Conservation (phyloP, 306 rosid species). For the barrel medic (Medicago truncatula) region DNA sequence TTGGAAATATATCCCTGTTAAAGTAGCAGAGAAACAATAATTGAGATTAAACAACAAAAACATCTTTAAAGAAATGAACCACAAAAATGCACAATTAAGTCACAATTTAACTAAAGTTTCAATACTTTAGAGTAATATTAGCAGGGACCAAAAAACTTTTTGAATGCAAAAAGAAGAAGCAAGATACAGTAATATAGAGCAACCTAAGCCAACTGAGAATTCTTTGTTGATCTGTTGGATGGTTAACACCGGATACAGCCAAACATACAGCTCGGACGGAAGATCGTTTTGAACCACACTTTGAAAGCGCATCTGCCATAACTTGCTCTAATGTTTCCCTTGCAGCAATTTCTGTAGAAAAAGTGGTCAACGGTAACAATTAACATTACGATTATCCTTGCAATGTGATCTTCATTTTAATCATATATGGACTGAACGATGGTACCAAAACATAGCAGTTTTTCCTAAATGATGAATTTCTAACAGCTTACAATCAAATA, state of each 20-base stretch:
- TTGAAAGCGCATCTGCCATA: constrained; percentile 84
- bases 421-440: constrained; percentile 7
- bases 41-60: constrained; percentile 14
- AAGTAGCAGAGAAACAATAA: constrained; percentile 21
- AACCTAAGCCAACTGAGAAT: constrained; percentile 84
- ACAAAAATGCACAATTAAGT: constrained; percentile 31
- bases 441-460: constrained; percentile 24
- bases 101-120: background rate
- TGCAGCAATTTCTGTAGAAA: constrained; percentile 77
- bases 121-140: constrained; percentile 13
- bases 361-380: constrained; percentile 41
- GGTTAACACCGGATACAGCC: constrained; percentile 93
- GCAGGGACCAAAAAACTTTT: constrained; percentile 11
- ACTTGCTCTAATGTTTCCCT: constrained; percentile 88
- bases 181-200: constrained; percentile 36
- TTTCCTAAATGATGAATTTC: constrained; percentile 13
- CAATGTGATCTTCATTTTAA: constrained; percentile 34
- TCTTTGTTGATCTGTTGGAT: constrained; percentile 85
- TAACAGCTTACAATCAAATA: constrained; percentile 15
- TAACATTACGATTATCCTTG: constrained; percentile 18
- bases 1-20: constrained; percentile 80
- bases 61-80: constrained; percentile 13
- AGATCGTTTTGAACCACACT: constrained; percentile 78
- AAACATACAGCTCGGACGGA: constrained; percentile 91
- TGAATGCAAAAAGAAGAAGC: background rate